phyloP scores from a whole-genome alignment of 2,329 filamentous ascomycete species.

The Arthrinium puccinioides region DNA sequence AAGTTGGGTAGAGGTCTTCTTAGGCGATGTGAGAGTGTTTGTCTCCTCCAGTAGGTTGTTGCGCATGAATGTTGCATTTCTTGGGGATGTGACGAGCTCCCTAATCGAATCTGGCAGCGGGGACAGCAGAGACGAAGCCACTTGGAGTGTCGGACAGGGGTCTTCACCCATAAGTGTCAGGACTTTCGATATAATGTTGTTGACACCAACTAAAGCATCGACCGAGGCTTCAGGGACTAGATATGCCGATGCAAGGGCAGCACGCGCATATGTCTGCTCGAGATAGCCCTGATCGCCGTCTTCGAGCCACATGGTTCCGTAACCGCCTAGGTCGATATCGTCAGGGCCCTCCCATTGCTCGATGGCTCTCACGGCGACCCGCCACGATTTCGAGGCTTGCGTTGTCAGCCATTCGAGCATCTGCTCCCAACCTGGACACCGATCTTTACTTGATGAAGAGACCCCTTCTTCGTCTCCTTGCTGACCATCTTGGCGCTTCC shows the following conservation, averaged over 20 bases:
- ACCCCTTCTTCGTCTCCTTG: conserved; percentile 14
- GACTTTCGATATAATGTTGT: conserved; percentile 53
- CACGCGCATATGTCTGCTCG: conserved; percentile 57
- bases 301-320: conserved; percentile 47
- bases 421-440: conserved; percentile 60
- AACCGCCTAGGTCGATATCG: conserved; percentile 62
- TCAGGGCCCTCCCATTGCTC: conserved; percentile 67
- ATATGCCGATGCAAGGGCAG: conserved; percentile 62
- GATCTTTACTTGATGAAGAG: conserved; percentile 15
- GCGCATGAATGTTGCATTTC: conserved; percentile 37
- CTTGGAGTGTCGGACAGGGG: conserved; percentile 42
- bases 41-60: conserved; percentile 48
- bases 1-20: conserved; percentile 45
- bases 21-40: conserved; percentile 60
- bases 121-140: conserved; percentile 37
- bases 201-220: conserved; percentile 52
- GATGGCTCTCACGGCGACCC: conserved; percentile 53
- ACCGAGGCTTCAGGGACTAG: conserved; percentile 51
- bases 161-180: conserved; percentile 54
- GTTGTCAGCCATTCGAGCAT: conserved; percentile 60
- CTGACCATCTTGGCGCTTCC: conserved; percentile 30
- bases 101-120: conserved; percentile 26
- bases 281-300: conserved; percentile 54
- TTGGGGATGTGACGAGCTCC: conserved; percentile 27
- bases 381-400: conserved; percentile 54